A percentile compares a stretch with the other conserved stretches of the same genome.
phyloP scores from a whole-genome alignment of 371 early-diverging fungal species.

The Mucor saturninus region DNA sequence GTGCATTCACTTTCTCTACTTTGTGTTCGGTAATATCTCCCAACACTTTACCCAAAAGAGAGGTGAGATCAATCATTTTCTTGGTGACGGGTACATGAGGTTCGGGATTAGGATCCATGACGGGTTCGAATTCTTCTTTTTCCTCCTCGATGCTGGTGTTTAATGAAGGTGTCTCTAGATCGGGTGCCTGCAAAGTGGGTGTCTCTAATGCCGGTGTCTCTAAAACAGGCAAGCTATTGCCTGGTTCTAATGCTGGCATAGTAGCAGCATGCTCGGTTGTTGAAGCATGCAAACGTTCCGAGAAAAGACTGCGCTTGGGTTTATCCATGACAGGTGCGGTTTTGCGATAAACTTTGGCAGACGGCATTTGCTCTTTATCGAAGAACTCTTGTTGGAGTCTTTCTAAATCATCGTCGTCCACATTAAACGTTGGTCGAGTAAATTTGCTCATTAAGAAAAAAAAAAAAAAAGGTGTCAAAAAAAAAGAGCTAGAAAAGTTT shows the following conservation, averaged over 20 bases:
- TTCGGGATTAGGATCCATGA: constrained; percentile 35
- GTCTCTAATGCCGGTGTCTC: constrained; percentile 6
- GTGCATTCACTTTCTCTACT: constrained; percentile 32
- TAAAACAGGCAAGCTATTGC: neutral
- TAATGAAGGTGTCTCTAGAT: constrained; percentile 13
- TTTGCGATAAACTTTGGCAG: constrained; percentile 54
- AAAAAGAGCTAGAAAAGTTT: too few relatives aligned
- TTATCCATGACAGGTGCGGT: constrained; percentile 26
- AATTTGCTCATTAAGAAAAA: constrained; percentile 21
- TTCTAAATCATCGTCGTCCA: constrained; percentile 64
- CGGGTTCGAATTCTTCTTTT: constrained; percentile 26
- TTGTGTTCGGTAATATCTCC: constrained; percentile 57
- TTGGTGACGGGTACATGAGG: constrained; percentile 43
- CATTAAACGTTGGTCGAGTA: constrained; percentile 30
- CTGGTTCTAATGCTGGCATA: constrained; percentile 5
- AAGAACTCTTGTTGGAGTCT: constrained; percentile 64
- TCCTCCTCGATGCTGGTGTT: constrained; percentile 16
- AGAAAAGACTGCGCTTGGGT: constrained; percentile 45
- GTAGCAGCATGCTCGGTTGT: neutral
- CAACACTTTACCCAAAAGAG: constrained; percentile 50
- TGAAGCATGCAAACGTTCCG: constrained; percentile 32
- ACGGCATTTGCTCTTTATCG: constrained; percentile 40
- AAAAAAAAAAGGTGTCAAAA: constrained; percentile 1
- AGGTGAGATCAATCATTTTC: constrained; percentile 54
- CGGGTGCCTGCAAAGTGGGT: constrained; percentile 11